These are phyloP conservation scores for Penicillium maclennaniae DNA, from an alignment of 495 filamentous ascomycete genomes.

Conservation along the genomic window DNA sequence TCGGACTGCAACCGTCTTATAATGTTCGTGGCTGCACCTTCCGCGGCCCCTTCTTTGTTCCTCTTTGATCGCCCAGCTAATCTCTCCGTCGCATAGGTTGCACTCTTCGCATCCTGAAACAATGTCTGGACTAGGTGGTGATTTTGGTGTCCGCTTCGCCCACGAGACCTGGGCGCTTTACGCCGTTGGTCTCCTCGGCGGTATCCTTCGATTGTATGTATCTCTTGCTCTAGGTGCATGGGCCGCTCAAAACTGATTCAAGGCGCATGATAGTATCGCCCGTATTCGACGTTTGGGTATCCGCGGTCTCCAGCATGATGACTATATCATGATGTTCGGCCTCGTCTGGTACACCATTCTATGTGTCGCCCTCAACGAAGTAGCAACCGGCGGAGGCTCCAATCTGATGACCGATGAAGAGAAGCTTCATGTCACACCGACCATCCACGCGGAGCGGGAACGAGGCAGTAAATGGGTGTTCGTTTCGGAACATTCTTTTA, in stretches of 20 bases:
- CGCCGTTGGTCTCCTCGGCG: slow-evolving; percentile 40
- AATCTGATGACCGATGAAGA: slow-evolving; percentile 49
- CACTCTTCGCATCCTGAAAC: slow-evolving; percentile 21
- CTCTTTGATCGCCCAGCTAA: slow-evolving; percentile 14
- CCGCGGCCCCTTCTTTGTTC: slow-evolving; percentile 1
- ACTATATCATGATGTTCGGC: slow-evolving; percentile 50
- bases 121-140: slow-evolving; percentile 36
- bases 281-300: slow-evolving; percentile 47
- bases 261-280: slow-evolving; percentile 32
- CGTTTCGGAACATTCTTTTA: slow-evolving; percentile 51
- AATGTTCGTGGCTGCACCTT: slow-evolving; percentile 17
- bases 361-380: slow-evolving; percentile 49
- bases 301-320: slow-evolving; percentile 44
- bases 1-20: slow-evolving; percentile 6
- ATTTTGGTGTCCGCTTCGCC: slow-evolving; percentile 32
- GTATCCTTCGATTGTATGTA: slow-evolving; percentile 43
- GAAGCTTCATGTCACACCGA: slow-evolving; percentile 31
- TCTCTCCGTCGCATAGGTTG: not conserved
- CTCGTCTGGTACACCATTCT: slow-evolving; percentile 52
- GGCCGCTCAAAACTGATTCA: not conserved
- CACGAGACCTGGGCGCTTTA: slow-evolving; percentile 49
- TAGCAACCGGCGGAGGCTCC: slow-evolving; percentile 50
- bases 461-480: slow-evolving; percentile 55
- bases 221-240: not conserved
- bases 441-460: slow-evolving; percentile 39